phyloP scores from a whole-genome alignment of 2,329 filamentous ascomycete genomes.

The Monosporascus ibericus region DNA sequence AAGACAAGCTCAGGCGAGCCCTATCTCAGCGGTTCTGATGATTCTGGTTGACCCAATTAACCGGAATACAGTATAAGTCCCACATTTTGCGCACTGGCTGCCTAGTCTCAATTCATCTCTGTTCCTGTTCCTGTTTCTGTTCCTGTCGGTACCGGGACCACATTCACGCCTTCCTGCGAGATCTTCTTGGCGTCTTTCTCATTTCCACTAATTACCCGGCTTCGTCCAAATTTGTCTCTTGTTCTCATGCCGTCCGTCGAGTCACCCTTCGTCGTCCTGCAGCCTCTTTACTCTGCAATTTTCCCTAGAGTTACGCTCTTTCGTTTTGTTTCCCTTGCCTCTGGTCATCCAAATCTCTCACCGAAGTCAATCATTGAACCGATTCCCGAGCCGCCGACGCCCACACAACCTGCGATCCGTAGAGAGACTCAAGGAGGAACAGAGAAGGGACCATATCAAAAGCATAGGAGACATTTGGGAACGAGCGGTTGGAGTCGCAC shows the following conservation, averaged over 20 bases:
- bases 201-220: neutral
- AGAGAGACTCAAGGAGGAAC: neutral
- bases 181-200: neutral
- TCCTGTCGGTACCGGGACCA: neutral
- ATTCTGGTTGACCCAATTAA: too few relatives aligned
- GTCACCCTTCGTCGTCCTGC: neutral
- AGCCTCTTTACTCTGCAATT: too few relatives aligned
- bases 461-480: neutral
- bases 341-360: neutral
- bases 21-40: too few relatives aligned
- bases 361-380: neutral
- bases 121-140: neutral
- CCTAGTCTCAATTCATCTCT: neutral
- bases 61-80: neutral
- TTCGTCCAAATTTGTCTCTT: neutral
- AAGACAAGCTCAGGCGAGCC: too few relatives aligned
- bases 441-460: neutral
- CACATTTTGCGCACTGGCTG: neutral
- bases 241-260: neutral
- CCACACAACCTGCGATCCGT: neutral
- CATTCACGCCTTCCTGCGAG: neutral
- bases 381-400: neutral
- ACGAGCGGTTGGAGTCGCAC: neutral
- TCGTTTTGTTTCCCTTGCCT: too few relatives aligned
- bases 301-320: too few relatives aligned